Evolutionary conservation across 1,139 yeast genomes (phyloP), one percentile per base, ranked within the genome.

Genomic region (Tardiomyces blankii): DNA sequence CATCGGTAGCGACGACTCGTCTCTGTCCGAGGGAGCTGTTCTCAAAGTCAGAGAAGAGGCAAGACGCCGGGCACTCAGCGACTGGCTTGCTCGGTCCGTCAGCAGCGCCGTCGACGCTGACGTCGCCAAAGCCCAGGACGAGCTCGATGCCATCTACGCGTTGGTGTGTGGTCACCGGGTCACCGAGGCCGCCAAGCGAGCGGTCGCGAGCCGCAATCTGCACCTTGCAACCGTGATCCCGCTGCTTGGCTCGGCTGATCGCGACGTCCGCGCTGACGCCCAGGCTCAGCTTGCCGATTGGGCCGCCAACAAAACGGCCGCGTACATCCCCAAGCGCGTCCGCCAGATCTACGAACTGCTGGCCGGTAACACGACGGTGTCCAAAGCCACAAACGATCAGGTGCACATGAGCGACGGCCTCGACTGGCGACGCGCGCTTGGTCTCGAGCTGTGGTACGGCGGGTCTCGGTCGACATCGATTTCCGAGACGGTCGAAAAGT

Each of bases 211-310:
- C 0, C 72, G 72, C 12, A 82, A 83, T 55, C 65, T 74, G 9
- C 95, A 88, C 60, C 64, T 89, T 33, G 78, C 95, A 0, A 78
- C 77, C 0, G 57, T 86, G 25, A 63, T 89, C n/a, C 74, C 95
- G 0, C 64, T 84, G 43, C 64, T 83, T 13, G 95, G 85, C 40
- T 75, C 91, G 0, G 80, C 82, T 52, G 57, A 50, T 27, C n/a
- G n/a, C 35, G 11, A 30, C 9, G 35, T 30, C 5, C n/a, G 35
- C n/a, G 84, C 80, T 54, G 70, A 70, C 0, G 89, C 96, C 0
- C 54, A 59, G 6, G 63, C 66, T 35, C 96, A 88, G 61, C 63
- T 89, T 19, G 65, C 67, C 2, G 77, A 73, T 43, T 89, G 97
- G 97, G 59, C 61, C 13, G 64, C 63, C 1, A 65, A 65, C n/a